These are phyloP conservation scores for Rhazya stricta DNA, from an alignment of 257 asterid genomes.

Conservation along the genomic window DNA sequence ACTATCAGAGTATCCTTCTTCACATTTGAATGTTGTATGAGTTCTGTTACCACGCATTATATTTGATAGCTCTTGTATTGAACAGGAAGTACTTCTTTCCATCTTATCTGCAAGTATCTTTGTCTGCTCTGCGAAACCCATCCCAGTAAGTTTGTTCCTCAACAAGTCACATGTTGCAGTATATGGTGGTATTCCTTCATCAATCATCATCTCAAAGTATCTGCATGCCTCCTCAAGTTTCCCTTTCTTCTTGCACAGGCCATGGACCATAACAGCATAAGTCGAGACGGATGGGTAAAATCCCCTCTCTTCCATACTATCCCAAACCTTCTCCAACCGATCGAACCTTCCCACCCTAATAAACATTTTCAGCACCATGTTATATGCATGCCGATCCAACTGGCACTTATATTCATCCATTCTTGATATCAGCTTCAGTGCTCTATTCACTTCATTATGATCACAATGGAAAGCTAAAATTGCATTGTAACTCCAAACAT, in stretches of 20 bases:
- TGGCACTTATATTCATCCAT: slow-evolving; percentile 49
- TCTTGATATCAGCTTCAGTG: slow-evolving; percentile 52
- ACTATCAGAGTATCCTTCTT: slow-evolving; percentile 48
- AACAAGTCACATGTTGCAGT: slow-evolving; percentile 48
- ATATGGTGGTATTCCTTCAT: slow-evolving; percentile 86
- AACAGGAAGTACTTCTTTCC: slow-evolving; percentile 62
- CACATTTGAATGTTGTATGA: slow-evolving; percentile 21
- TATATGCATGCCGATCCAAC: slow-evolving; percentile 60
- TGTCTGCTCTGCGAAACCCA: slow-evolving; percentile 55
- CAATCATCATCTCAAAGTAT: slow-evolving; percentile 79
- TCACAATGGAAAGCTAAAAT: slow-evolving; percentile 67
- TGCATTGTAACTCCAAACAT: slow-evolving; percentile 74
- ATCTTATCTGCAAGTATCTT: slow-evolving; percentile 80
- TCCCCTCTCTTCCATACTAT: slow-evolving; percentile 59
- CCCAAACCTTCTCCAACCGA: slow-evolving; percentile 63
- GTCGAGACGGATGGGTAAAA: slow-evolving; percentile 79
- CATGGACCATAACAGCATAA: slow-evolving; percentile 81
- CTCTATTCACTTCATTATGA: slow-evolving; percentile 64
- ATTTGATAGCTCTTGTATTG: slow-evolving; percentile 49
- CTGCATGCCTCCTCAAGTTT: slow-evolving; percentile 70
- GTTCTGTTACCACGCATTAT: slow-evolving; percentile 56
- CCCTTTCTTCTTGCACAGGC: slow-evolving; percentile 68
- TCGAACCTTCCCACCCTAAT: slow-evolving; percentile 77
- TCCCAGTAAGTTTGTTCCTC: slow-evolving; percentile 66
- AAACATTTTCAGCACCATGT: slow-evolving; percentile 84